Evolutionary conservation across 2,329 filamentous ascomycete species (phyloP).

Genomic region (Rhynchosporium secalis): DNA sequence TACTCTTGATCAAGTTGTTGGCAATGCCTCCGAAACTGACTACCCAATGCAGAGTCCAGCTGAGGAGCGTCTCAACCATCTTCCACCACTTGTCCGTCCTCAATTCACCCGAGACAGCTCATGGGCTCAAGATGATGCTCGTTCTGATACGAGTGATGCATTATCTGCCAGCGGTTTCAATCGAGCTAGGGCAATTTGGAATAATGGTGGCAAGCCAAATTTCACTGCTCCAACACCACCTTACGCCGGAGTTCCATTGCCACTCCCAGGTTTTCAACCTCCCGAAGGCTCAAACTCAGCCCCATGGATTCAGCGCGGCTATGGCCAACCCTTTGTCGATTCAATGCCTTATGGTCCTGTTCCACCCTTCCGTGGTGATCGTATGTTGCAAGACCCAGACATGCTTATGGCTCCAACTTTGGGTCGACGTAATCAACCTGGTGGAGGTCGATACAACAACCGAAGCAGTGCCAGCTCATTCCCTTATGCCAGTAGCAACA

Average conservation of each 20-base stretch:
- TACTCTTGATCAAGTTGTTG: slow-evolving; percentile 56
- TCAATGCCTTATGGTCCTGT: slow-evolving; percentile 33
- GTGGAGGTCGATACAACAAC: slow-evolving; percentile 36
- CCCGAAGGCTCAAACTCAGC: slow-evolving; percentile 42
- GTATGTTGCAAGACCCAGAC: slow-evolving; percentile 36
- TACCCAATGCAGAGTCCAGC: slow-evolving; percentile 35
- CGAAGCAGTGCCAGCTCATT: slow-evolving; percentile 34
- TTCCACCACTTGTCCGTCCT: slow-evolving; percentile 41
- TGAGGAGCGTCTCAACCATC: slow-evolving; percentile 31
- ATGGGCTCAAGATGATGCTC: slow-evolving; percentile 58
- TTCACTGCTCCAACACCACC: slow-evolving; percentile 41
- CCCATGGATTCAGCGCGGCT: slow-evolving; percentile 49
- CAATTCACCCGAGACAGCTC: slow-evolving; percentile 45
- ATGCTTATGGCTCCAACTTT: slow-evolving; percentile 33
- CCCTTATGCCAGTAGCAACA: slow-evolving; percentile 40
- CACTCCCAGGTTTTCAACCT: slow-evolving; percentile 33
- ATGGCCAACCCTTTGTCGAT: slow-evolving; percentile 38
- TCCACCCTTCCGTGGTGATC: slow-evolving; percentile 35
- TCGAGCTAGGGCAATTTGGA: slow-evolving; percentile 58
- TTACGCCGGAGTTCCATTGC: slow-evolving; percentile 36
- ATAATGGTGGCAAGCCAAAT: slow-evolving; percentile 36
- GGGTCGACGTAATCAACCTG: slow-evolving; percentile 32
- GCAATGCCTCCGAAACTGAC: slow-evolving; percentile 49
- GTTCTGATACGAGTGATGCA: slow-evolving; percentile 58
- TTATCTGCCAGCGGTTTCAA: slow-evolving; percentile 53